Evolutionary conservation across 768 basidiomycete genomes (phyloP).

Genomic region (Hypholoma sublateritium): DNA sequence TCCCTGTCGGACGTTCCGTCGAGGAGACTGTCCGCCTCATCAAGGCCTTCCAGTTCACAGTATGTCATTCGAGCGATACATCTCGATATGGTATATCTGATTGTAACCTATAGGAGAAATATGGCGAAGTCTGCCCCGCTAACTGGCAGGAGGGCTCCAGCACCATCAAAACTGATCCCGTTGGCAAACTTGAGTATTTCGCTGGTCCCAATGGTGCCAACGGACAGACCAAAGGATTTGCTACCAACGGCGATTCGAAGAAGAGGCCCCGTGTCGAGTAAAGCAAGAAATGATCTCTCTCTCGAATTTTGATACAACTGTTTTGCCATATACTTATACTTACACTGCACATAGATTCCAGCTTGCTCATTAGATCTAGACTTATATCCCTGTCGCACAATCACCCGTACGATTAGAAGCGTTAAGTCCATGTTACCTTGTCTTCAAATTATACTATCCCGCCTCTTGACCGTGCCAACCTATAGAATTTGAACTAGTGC

Average conservation of each 20-base stretch:
- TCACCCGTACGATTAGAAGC: too few species aligned
- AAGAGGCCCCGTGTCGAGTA: slow-evolving; percentile 61
- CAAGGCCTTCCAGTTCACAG: slow-evolving; percentile 91
- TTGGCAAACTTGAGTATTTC: slow-evolving; percentile 77
- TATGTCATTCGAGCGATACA: slow-evolving; percentile 33
- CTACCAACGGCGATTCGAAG: slow-evolving; percentile 34
- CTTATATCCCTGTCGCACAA: too few species aligned
- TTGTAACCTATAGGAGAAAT: slow-evolving; percentile 55
- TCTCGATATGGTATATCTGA: slow-evolving; percentile 1
- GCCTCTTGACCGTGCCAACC: too few species aligned
- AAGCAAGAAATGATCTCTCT: slow-evolving; percentile 4
- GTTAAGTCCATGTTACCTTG: too few species aligned
- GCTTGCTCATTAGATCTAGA: too few species aligned
- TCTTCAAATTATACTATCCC: too few species aligned
- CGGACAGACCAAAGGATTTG: slow-evolving; percentile 26
- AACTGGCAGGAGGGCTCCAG: slow-evolving; percentile 83
- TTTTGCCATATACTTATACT: neutral
- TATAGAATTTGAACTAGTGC: too few species aligned
- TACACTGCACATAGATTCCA: neutral
- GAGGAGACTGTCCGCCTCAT: slow-evolving; percentile 90
- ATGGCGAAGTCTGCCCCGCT: slow-evolving; percentile 92
- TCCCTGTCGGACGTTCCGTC: slow-evolving; percentile 93
- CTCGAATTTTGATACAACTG: neutral
- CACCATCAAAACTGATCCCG: slow-evolving; percentile 82
- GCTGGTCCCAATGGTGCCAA: slow-evolving; percentile 35